phyloP scores from a whole-genome alignment of 192 early-diverging fungal species.

The Backusella westeae region DNA sequence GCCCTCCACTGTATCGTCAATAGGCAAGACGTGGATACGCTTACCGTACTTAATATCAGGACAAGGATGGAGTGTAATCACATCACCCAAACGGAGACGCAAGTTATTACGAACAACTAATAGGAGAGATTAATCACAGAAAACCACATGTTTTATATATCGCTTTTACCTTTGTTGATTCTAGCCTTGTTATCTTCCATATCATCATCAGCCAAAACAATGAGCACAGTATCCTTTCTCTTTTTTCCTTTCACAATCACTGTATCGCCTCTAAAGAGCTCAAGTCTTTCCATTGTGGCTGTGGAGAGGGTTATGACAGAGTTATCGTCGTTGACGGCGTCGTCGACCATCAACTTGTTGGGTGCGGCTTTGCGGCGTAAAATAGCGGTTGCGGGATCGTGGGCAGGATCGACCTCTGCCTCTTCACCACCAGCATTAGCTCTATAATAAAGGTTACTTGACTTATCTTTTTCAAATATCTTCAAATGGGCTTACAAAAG shows the following conservation, averaged over 20 bases:
- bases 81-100: constrained; percentile 93
- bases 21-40: constrained; percentile 95
- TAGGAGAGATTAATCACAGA: neutral
- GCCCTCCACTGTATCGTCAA: constrained; percentile 98
- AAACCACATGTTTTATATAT: neutral
- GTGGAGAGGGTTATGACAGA: constrained; percentile 93
- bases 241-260: constrained; percentile 98
- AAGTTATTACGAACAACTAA: constrained; percentile 93
- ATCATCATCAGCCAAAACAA: constrained; percentile 89
- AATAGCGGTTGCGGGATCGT: constrained; percentile 94
- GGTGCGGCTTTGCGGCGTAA: constrained; percentile 91
- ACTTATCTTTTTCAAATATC: neutral
- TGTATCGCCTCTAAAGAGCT: constrained; percentile 95
- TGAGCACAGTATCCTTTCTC: constrained; percentile 94
- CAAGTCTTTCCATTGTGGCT: constrained; percentile 89
- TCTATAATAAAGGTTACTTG: constrained; percentile 20
- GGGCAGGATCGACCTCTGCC: constrained; percentile 51
- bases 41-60: constrained; percentile 97
- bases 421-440: constrained; percentile 54
- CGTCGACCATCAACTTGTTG: constrained; percentile 99
- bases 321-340: constrained; percentile 96
- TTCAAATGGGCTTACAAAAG: neutral
- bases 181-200: constrained; percentile 91
- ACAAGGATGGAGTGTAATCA: constrained; percentile 93
- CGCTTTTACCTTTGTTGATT: constrained; percentile 74